phyloP scores from a whole-genome alignment of 192 early-diverging fungal species.

The Coemansia sp. region DNA sequence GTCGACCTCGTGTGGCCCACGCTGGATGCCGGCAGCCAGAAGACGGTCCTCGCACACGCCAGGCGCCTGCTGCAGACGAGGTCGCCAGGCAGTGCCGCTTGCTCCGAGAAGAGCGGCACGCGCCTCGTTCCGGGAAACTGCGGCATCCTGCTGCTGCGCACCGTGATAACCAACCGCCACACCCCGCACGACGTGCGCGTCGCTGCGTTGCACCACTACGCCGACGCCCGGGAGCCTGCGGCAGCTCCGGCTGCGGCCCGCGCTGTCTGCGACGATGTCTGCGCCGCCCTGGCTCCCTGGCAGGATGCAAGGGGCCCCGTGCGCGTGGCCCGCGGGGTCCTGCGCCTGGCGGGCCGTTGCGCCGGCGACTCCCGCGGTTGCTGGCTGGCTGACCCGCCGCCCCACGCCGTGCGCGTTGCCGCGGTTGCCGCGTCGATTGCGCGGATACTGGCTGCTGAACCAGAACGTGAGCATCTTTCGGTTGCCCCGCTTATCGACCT shows the following conservation, averaged over 20 bases:
- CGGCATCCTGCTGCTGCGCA: slow-evolving; percentile 6
- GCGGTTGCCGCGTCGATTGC: background rate
- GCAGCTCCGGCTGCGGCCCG: too few species aligned
- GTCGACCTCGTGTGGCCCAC: slow-evolving; percentile 36
- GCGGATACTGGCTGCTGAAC: background rate
- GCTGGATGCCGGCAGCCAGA: slow-evolving; percentile 5
- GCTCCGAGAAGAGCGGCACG: background rate
- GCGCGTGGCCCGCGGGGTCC: too few species aligned
- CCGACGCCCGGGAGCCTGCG: background rate
- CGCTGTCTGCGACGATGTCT: too few species aligned
- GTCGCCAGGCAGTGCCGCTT: background rate
- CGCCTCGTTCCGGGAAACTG: background rate
- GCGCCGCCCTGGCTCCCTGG: too few species aligned
- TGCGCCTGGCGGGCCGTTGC: too few species aligned
- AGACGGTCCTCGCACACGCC: slow-evolving; percentile 4
- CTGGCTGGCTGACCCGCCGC: too few species aligned
- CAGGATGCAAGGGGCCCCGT: too few species aligned
- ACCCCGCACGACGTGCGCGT: slow-evolving; percentile 14
- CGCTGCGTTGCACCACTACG: slow-evolving; percentile 17
- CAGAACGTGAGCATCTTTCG: background rate
- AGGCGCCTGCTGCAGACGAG: background rate
- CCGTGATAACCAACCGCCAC: slow-evolving; percentile 17
- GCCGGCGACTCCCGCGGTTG: too few species aligned
- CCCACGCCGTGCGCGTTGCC: too few species aligned
- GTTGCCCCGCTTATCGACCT: background rate